Evolutionary conservation across 2,329 filamentous ascomycete species (phyloP), one percentile per base, ranked within the genome.

Genomic region (Drechslera avenae): DNA sequence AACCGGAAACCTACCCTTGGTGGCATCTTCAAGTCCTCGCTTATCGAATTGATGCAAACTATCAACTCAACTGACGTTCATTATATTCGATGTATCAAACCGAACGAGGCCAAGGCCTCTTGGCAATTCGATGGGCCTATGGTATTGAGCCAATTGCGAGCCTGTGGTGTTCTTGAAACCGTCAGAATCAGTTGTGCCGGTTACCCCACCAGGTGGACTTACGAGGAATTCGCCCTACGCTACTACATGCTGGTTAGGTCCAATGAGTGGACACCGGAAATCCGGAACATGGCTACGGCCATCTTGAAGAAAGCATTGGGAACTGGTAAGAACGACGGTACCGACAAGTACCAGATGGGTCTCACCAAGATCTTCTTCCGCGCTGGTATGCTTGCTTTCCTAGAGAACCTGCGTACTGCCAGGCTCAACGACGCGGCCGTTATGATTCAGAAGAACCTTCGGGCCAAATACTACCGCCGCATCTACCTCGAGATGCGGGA

Each of bases 101-200:
- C 94, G 26, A 99, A 99, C 72, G 94, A 99, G 76, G 90, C 86
- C 42, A 99, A 99, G 76, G 90, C 90, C 68, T 86, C 94, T 0
- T 99, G 94, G 94, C 93, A 95, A 67, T 99, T 97, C 56, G 94
- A 99, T 72, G 94, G 94, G 0, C 94, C 95, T 3, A 99, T 99
- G 94, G 94, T 99, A 62, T 83, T 99, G 54, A 96, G 91, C 75
- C 94, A 99, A 76, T 81, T 99, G 66, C 87, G 95, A 75, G 94
- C 94, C 76, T 99, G 94, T 78, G 94, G 94, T 92, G 95, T 99
- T 31, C 84, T 99, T 51, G 94, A 99, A 77, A 99, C 94, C 3
- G 94, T 99, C 50, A 87, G 94, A 71, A 99, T 99, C 75, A 96
- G 91, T 78, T 95, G 90, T 72, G 94, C 94, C 58, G 94, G 94